Base-by-base conservation (phyloP, 2,329 filamentous ascomycete genomes). In the Pseudocercospora crystallina region DNA sequence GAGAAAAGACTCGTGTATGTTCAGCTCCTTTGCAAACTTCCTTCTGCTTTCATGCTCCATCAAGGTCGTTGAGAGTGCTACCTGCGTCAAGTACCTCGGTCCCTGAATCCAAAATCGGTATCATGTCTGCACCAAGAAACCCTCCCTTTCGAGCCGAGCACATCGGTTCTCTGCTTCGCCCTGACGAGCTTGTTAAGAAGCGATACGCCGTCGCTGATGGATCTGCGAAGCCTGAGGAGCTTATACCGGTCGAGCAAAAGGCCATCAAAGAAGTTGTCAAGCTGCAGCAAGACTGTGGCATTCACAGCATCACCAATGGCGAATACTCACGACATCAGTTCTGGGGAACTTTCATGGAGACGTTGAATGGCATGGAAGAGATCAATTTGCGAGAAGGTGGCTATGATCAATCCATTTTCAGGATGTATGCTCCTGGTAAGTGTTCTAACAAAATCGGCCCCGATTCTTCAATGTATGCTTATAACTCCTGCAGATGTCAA, bases 111-210 rank as follows among this genome's bases (percentile, higher is more conserved):
- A 40, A 34, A 12, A 35, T 44, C 36, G 20, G 33, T 84, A 88
- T 69, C 84, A 88, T 58, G 56, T 56, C 53, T 65, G 53, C 52
- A 31, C 59, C 59, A 38, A 70, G 71, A 53, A 66, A 71, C 54
- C 80, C 80, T 13, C 84, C 82, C 37, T 87, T 86, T 69, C 78
- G 85, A 61, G 83, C 84, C 47, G 86, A 89, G 71, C 86, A 89
- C 59, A 78, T 87, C 54, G 86, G 86, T 43, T 88, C 85, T 11
- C 75, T 89, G 30, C 79, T 89, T 37, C 81, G 86, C 32, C 84
- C 85, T 1, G 70, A 82, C 38, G 72, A 78, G 44, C 78, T 89
- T 11, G 74, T 87, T 9, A 73, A 81, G 49, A 79, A 80, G 47
- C 76, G 85, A 65, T 73, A 77, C 58, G 69, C 77, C 63, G 69